These are phyloP conservation scores for Schizonepeta tenuifolia DNA, from an alignment of 257 asterid species.

Conservation along the genomic window DNA sequence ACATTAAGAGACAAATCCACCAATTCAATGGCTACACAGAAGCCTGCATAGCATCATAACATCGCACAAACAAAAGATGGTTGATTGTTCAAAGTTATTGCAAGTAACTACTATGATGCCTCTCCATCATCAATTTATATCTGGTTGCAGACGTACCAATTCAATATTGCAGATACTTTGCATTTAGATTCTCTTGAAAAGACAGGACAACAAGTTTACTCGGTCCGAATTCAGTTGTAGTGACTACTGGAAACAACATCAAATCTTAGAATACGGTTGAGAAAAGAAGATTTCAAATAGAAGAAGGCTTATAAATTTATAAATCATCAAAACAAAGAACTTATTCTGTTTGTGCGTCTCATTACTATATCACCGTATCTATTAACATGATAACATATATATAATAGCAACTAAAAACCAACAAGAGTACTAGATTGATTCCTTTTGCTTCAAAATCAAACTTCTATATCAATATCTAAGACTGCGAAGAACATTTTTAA, in stretches of 20 bases:
- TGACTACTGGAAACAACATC: constrained; percentile 5
- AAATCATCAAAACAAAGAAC: neutral
- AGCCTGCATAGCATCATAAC: neutral
- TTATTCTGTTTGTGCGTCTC: constrained; percentile 34
- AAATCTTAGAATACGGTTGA: neutral
- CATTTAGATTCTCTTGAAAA: constrained; percentile 2
- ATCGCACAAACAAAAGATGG: neutral
- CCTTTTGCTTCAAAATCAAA: constrained; percentile 51
- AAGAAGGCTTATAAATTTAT: constrained; percentile 19
- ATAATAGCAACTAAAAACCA: constrained; percentile 38
- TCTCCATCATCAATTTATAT: neutral
- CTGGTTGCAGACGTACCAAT: neutral
- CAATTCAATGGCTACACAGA: neutral
- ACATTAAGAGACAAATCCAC: neutral
- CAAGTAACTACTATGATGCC: neutral
- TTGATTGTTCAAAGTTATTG: neutral
- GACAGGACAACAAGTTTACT: neutral
- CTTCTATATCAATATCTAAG: constrained; percentile 52
- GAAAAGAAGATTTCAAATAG: neutral
- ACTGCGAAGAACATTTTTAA: constrained; percentile 45
- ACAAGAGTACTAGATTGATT: constrained; percentile 36
- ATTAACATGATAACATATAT: constrained; percentile 55
- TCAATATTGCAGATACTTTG: neutral
- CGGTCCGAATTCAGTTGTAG: neutral
- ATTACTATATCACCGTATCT: constrained; percentile 49